Evolutionary conservation across 371 early-diverging fungal species (phyloP), one percentile per base, ranked within the genome.

Genomic region (Cokeromyces recurvatus): DNA sequence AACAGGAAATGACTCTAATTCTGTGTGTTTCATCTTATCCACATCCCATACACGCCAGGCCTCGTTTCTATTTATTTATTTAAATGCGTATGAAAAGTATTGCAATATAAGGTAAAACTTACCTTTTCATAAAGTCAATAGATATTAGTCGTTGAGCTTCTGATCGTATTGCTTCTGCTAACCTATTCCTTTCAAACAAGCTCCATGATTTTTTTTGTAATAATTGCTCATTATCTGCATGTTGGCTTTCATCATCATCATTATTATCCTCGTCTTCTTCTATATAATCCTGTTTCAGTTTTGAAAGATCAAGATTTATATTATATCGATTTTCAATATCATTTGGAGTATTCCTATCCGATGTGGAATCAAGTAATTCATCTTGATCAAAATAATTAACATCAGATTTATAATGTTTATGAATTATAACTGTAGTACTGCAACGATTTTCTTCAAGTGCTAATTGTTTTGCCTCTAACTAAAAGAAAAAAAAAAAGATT

Each of bases 1-100:
- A 8, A 87, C 78, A 37, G 65, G 51, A 19, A 81, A 81, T 25
- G 67, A 55, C 45, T 82, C 80, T 24, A 86, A 62, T 40, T 71
- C 63, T 2, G 46, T 35, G 3, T 74, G 68, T 0, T 67, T 44
- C 17, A 79, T 62, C 31, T 63, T 58, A 19, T 78, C 77, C 9
- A 85, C 65, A 6, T 74, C 66, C 63, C 63, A 66, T 19, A 70
- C 43, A 27, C 59, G 46, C 53, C 61, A 58, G 15, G 41, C 51
- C 29, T 70, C 64, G 17, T 51, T 41, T 12, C 70, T 66, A 50
- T 3, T 31, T 19, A 31, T 12, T 4, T 34, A 32, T 34, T 15
- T 49, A 31, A 16, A 36, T 19, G 21, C n/a, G 8, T 2, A n/a
- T n/a, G n/a, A n/a, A n/a, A 16, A 16, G n/a, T 36, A 2, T 3